phyloP scores from a whole-genome alignment of 2,329 filamentous ascomycete species.

The Conoideocrella luteorostrata region DNA sequence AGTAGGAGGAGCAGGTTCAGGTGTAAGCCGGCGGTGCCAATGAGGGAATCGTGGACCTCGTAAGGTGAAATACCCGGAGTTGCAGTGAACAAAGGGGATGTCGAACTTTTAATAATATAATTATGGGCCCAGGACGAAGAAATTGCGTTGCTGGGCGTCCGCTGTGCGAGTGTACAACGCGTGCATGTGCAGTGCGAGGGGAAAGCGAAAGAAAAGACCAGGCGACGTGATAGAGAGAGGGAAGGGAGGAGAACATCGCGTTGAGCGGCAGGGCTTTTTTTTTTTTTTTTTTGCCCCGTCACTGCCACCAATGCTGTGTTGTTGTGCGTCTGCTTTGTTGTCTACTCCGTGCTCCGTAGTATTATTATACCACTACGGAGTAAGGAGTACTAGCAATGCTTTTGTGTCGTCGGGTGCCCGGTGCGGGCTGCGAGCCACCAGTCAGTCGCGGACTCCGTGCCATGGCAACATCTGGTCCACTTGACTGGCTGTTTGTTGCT shows the following conservation, averaged over 20 bases:
- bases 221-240: too few species aligned
- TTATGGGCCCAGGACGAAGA: constrained; percentile 2
- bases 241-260: too few species aligned
- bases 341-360: not conserved
- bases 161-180: not conserved
- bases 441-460: too few species aligned
- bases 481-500: not conserved
- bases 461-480: not conserved
- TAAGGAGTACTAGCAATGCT: too few species aligned
- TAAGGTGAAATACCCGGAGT: not conserved
- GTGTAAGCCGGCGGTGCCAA: too few species aligned
- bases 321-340: not conserved
- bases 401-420: too few species aligned
- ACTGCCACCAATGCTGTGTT: not conserved
- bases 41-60: too few species aligned
- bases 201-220: not conserved
- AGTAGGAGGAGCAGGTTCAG: too few species aligned
- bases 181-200: not conserved
- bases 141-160: constrained; percentile 2
- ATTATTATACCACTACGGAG: too few species aligned
- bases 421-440: not conserved
- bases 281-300: too few species aligned
- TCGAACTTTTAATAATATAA: not conserved
- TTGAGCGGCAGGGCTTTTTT: too few species aligned
- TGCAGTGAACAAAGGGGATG: constrained; percentile 4